Evolutionary conservation across 2,329 filamentous ascomycete species (phyloP).

Genomic region (Colletotrichum echinochloae): DNA sequence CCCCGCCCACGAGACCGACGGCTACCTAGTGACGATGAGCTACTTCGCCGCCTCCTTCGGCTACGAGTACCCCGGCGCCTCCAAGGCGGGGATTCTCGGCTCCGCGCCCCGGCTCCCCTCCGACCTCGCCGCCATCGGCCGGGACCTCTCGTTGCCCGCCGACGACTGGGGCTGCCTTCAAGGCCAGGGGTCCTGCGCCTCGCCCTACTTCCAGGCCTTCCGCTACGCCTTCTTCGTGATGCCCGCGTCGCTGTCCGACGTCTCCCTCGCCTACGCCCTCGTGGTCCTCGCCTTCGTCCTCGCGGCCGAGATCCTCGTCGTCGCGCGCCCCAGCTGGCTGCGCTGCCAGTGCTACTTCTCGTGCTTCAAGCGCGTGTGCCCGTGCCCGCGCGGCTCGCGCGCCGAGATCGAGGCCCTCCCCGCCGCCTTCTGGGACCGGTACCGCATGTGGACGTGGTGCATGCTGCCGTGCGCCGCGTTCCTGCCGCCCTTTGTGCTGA

Average conservation of each 20-base stretch:
- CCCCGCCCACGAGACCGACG: background rate
- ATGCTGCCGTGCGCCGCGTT: slow-evolving; percentile 8
- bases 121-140: slow-evolving; percentile 31
- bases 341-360: slow-evolving; percentile 37
- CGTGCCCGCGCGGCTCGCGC: slow-evolving; percentile 38
- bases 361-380: slow-evolving; percentile 31
- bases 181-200: slow-evolving; percentile 19
- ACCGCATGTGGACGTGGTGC: slow-evolving; percentile 31
- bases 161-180: slow-evolving; percentile 37
- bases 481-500: background rate
- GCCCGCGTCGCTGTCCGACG: background rate
- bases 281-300: background rate
- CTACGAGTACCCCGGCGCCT: slow-evolving; percentile 34
- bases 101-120: slow-evolving; percentile 23
- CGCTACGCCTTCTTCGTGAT: background rate
- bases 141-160: slow-evolving; percentile 10
- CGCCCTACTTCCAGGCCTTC: slow-evolving; percentile 35
- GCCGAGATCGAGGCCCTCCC: slow-evolving; percentile 37
- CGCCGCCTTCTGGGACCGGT: slow-evolving; percentile 37
- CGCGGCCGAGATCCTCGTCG: slow-evolving; percentile 14
- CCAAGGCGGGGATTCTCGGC: slow-evolving; percentile 19
- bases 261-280: slow-evolving; percentile 11
- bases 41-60: slow-evolving; percentile 35
- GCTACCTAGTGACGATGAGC: slow-evolving; percentile 36
- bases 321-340: slow-evolving; percentile 31